phyloP scores from a whole-genome alignment of 306 rosid genomes.

The Castanopsis chinensis region DNA sequence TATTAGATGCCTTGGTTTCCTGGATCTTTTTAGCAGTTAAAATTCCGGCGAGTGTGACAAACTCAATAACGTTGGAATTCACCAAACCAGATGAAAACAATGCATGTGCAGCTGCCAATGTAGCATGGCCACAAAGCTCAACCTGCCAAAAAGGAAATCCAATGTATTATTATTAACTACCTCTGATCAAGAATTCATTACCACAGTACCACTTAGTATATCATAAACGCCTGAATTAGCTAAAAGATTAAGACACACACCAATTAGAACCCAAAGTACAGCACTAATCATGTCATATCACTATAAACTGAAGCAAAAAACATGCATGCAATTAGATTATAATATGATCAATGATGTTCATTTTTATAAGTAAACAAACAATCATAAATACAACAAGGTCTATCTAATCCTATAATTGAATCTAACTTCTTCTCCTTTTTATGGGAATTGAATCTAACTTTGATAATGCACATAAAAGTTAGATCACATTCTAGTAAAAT shows the following conservation, averaged over 20 bases:
- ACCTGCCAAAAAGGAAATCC: conserved; percentile 41
- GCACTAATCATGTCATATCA: background rate
- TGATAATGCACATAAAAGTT: background rate
- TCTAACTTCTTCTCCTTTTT: background rate
- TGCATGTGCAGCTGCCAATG: conserved; percentile 68
- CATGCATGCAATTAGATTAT: background rate
- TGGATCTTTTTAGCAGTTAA: conserved; percentile 43
- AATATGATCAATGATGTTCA: background rate
- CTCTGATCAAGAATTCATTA: background rate
- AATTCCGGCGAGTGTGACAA: conserved; percentile 63
- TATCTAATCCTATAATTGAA: background rate
- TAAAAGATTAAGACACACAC: background rate
- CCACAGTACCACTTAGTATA: background rate
- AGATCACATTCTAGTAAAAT: background rate
- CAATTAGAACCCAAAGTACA: background rate
- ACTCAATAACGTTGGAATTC: conserved; percentile 44
- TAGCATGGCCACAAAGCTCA: conserved; percentile 84
- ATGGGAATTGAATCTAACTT: background rate
- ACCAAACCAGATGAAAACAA: conserved; percentile 50
- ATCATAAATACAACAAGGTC: background rate
- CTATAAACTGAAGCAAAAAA: background rate
- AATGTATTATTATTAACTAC: background rate
- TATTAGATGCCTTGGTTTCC: conserved; percentile 1
- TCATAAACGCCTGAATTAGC: background rate
- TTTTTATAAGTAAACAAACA: background rate